Percentiles rank a stretch among this genome's conserved stretches.
Conservation (phyloP, 2,329 filamentous ascomycete genomes). For the Cercospora beticola region DNA sequence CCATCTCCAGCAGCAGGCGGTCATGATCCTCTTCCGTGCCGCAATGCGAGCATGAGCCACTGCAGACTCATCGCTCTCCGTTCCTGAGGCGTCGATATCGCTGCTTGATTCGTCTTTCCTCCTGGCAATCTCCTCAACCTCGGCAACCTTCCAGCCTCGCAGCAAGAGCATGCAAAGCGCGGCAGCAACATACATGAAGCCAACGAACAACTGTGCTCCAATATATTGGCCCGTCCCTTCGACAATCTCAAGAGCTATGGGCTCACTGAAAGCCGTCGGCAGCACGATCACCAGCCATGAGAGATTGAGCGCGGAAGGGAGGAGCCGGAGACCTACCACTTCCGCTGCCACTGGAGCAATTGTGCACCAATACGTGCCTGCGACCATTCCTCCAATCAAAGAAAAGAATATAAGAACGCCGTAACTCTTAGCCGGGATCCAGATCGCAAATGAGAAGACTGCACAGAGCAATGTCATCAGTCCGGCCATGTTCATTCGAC, state of each 20-base stretch:
- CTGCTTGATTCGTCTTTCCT: slow-evolving; percentile 31
- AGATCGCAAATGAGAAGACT: slow-evolving; percentile 67
- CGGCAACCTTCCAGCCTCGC: slow-evolving; percentile 61
- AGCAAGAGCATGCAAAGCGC: slow-evolving; percentile 56
- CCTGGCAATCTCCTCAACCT: slow-evolving; percentile 47
- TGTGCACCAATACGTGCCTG: slow-evolving; percentile 66
- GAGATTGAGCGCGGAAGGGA: slow-evolving; percentile 69
- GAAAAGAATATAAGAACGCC: slow-evolving; percentile 70
- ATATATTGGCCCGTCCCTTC: slow-evolving; percentile 53
- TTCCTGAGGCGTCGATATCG: slow-evolving; percentile 30
- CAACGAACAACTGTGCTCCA: slow-evolving; percentile 60
- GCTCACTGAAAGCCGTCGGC: slow-evolving; percentile 64
- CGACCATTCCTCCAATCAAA: slow-evolving; percentile 64
- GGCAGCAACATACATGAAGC: slow-evolving; percentile 61
- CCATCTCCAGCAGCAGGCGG: slow-evolving; percentile 35
- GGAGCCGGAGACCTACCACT: slow-evolving; percentile 66
- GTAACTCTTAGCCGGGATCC: slow-evolving; percentile 68
- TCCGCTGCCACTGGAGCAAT: slow-evolving; percentile 70
- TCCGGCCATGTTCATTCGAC: slow-evolving; percentile 69
- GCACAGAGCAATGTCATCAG: slow-evolving; percentile 63
- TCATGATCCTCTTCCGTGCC: slow-evolving; percentile 32
- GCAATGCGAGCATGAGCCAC: slow-evolving; percentile 26
- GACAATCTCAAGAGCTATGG: slow-evolving; percentile 57
- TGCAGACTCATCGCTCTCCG: slow-evolving; percentile 26
- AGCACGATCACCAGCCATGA: slow-evolving; percentile 70